Evolutionary conservation across 805 yeast species (phyloP).

Genomic region (Blastobotrys terrestris): DNA sequence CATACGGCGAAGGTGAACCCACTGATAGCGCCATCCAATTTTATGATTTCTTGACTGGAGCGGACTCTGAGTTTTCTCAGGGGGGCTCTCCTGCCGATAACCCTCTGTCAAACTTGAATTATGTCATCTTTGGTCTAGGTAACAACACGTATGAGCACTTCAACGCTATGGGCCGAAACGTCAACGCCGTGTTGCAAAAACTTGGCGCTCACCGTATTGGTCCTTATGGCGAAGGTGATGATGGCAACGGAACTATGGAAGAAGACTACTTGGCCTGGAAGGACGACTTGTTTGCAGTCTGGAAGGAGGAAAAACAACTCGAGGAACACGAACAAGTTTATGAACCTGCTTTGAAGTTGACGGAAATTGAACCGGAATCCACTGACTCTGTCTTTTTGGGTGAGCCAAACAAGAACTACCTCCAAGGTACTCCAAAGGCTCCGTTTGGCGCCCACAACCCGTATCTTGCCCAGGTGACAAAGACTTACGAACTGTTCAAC

Average conservation of each 20-base stretch:
- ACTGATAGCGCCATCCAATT: conserved; percentile 89
- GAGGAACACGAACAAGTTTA: conserved; percentile 76
- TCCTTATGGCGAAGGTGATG: conserved; percentile 87
- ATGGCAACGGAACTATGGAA: conserved; percentile 89
- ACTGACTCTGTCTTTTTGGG: conserved; percentile 58
- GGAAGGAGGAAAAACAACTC: conserved; percentile 57
- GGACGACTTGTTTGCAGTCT: conserved; percentile 60
- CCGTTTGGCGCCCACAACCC: conserved; percentile 84
- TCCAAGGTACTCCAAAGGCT: conserved; percentile 41
- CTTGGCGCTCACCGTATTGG: conserved; percentile 75
- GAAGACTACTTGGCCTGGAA: conserved; percentile 95
- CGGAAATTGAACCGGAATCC: conserved; percentile 27
- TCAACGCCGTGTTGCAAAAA: conserved; percentile 42
- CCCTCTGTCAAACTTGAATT: conserved; percentile 51
- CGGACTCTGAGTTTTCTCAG: conserved; percentile 44
- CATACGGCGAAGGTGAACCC: conserved; percentile 98
- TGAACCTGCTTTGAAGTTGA: conserved; percentile 53
- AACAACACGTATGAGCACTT: conserved; percentile 90
- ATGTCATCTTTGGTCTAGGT: conserved; percentile 84
- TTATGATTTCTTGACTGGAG: conserved; percentile 53
- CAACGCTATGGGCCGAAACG: conserved; percentile 68
- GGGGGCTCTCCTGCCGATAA: conserved; percentile 26
- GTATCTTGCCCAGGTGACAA: conserved; percentile 60
- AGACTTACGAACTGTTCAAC: conserved; percentile 65
- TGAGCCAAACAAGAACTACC: conserved; percentile 64